Evolutionary conservation across 2,329 filamentous ascomycete species (phyloP), one percentile per base, ranked within the genome.

Genomic region (Phialemonium atrogriseum): DNA sequence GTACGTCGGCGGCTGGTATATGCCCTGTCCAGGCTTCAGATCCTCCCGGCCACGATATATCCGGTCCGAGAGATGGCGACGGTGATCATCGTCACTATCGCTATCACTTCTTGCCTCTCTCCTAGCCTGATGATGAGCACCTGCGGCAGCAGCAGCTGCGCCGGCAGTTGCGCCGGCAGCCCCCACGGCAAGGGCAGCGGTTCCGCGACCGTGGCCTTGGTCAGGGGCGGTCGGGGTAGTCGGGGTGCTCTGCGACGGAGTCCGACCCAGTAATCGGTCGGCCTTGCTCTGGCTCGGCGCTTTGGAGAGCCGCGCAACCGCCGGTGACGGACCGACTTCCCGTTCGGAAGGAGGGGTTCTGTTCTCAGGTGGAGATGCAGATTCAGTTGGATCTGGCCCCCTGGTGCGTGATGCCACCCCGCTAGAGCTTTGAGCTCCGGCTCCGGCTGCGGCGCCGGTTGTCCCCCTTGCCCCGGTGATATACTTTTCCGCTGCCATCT

Each of bases 1-100:
- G 47, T 74, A 77, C 33, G 62, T 57, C 1, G 74, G 66, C 4
- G 71, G 62, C 18, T 73, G 56, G 48, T 84, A 85, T 22, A 71
- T 52, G 11, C 70, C 70, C 32, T 70, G 55, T 20, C 72, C 64
- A 8, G 70, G 70, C 21, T 48, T 50, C 35, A 66, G 49, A 14
- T 60, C 54, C 26, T 62, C 56, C 10, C 53, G 55, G 24, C 50
- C 59, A 42, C 49, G 66, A 52, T 51, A 68, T 30, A 54, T 51
- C 52, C 54, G 58, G 39, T 55, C 66, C 23, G 51, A 62, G 34
- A 60, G 50, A 38, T 50, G 56, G 47, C 62, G 49, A 40, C 50
- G 43, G 35, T 58, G 51, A n/a, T 47, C 50, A 15, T 48, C 45
- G 25, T 52, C 45, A 12, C 51, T 47, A 5, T 54, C 50, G 20